Evolutionary conservation across 2,329 filamentous ascomycete genomes (phyloP).

Genomic region (Fusarium kyushuense): DNA sequence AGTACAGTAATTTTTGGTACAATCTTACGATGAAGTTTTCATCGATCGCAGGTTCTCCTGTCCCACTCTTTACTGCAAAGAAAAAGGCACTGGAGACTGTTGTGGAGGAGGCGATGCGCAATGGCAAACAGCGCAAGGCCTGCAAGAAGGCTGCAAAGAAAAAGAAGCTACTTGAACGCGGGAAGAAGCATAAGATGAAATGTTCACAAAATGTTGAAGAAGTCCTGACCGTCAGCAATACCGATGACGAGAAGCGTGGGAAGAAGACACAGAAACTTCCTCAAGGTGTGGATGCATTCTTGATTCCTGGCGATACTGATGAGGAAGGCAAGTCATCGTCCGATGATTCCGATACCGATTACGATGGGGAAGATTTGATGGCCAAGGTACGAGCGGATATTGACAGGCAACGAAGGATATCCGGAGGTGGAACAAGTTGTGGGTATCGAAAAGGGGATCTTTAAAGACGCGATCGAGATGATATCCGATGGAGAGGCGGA

Average conservation of each 20-base stretch:
- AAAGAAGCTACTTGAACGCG: neutral
- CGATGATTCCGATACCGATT: slow-evolving; percentile 28
- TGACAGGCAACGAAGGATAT: slow-evolving; percentile 21
- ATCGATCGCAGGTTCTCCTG: slow-evolving; percentile 25
- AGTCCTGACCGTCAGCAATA: slow-evolving; percentile 23
- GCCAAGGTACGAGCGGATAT: slow-evolving; percentile 26
- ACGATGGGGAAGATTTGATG: slow-evolving; percentile 25
- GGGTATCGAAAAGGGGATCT: slow-evolving; percentile 18
- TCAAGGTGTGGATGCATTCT: slow-evolving; percentile 37
- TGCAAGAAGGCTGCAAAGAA: neutral
- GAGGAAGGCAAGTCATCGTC: slow-evolving; percentile 25
- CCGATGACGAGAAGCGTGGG: neutral
- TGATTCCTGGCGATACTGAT: slow-evolving; percentile 39
- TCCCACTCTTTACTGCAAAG: slow-evolving; percentile 45
- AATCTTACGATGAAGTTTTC: slow-evolving; percentile 44
- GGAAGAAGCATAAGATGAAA: slow-evolving; percentile 9
- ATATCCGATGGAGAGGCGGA: slow-evolving; percentile 6
- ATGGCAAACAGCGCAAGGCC: neutral
- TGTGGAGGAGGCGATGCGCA: slow-evolving; percentile 38
- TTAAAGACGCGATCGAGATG: neutral
- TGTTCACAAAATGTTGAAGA: slow-evolving; percentile 28
- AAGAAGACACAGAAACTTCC: slow-evolving; percentile 19
- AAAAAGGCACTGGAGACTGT: slow-evolving; percentile 42
- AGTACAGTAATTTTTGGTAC: slow-evolving; percentile 45
- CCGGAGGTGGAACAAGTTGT: slow-evolving; percentile 33